phyloP scores from a whole-genome alignment of 2,329 filamentous ascomycete genomes.

The Huntiella decipiens region DNA sequence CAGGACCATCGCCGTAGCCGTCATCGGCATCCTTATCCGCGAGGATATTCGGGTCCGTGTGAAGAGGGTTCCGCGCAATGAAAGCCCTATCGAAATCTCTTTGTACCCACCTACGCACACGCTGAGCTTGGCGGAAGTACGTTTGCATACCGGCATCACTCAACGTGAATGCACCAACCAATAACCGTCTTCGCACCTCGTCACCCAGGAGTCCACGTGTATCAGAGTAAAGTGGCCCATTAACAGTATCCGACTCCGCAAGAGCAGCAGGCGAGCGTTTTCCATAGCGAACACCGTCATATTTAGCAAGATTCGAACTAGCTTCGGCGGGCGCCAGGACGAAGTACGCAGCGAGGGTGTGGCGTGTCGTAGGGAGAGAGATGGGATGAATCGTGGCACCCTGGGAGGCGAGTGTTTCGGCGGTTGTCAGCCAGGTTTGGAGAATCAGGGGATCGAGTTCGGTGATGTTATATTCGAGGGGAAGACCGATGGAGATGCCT shows the following conservation, averaged over 20 bases:
- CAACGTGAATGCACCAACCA: conserved; percentile 77
- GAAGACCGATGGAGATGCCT: conserved; percentile 34
- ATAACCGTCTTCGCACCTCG: conserved; percentile 71
- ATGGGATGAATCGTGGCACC: conserved; percentile 59
- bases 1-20: conserved; percentile 11
- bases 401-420: conserved; percentile 37
- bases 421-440: conserved; percentile 45
- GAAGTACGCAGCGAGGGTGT: conserved; percentile 85
- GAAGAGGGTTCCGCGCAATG: conserved; percentile 46
- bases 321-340: conserved; percentile 88
- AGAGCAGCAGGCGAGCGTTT: conserved; percentile 23
- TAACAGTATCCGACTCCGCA: conserved; percentile 26
- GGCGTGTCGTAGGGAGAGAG: conserved; percentile 63
- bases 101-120: conserved; percentile 65
- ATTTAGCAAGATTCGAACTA: conserved; percentile 88
- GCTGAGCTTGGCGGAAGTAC: conserved; percentile 89
- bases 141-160: conserved; percentile 86
- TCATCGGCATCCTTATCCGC: background rate
- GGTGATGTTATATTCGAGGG: conserved; percentile 68
- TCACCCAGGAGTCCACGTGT: conserved; percentile 65
- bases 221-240: conserved; percentile 52
- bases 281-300: conserved; percentile 91
- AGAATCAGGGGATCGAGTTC: conserved; percentile 57
- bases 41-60: conserved; percentile 19
- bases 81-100: conserved; percentile 75